Conservation (phyloP, 106 monocot species). For the Hemerocallis citrina region DNA sequence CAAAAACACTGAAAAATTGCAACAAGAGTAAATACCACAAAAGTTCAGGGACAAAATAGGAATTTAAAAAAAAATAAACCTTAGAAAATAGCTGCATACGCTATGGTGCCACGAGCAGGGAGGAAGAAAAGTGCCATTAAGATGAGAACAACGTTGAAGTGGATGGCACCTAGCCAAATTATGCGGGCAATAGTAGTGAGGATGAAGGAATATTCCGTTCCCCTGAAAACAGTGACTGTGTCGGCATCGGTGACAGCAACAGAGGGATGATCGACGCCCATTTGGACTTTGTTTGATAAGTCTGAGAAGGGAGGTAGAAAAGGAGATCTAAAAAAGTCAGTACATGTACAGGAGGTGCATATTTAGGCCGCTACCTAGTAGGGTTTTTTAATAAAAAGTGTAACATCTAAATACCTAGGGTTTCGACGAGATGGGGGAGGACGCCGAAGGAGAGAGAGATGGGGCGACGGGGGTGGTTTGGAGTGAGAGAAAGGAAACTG, state of each 20-base stretch:
- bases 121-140: constrained; percentile 47
- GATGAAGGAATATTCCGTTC: constrained; percentile 37
- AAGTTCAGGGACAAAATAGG: not conserved
- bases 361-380: too few relatives aligned
- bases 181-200: constrained; percentile 41
- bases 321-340: too few relatives aligned
- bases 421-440: too few relatives aligned
- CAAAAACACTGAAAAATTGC: constrained; percentile 38
- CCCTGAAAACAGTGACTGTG: constrained; percentile 18
- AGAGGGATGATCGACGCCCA: constrained; percentile 4
- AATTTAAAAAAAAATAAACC: not conserved
- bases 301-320: too few relatives aligned
- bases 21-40: not conserved
- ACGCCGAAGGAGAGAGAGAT: too few relatives aligned
- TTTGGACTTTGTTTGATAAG: too few relatives aligned
- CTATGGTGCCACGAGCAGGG: constrained; percentile 32
- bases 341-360: too few relatives aligned
- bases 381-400: too few relatives aligned
- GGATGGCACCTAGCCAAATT: constrained; percentile 73
- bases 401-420: too few relatives aligned
- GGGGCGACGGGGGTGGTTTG: too few relatives aligned
- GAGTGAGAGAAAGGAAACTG: too few relatives aligned
- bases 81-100: constrained; percentile 12
- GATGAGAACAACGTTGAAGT: constrained; percentile 43
- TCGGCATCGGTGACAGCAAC: not conserved